Percentiles rank a stretch among this genome's conserved stretches.
Conservation (phyloP, 805 yeast species). For the Ogataea ganodermae region DNA sequence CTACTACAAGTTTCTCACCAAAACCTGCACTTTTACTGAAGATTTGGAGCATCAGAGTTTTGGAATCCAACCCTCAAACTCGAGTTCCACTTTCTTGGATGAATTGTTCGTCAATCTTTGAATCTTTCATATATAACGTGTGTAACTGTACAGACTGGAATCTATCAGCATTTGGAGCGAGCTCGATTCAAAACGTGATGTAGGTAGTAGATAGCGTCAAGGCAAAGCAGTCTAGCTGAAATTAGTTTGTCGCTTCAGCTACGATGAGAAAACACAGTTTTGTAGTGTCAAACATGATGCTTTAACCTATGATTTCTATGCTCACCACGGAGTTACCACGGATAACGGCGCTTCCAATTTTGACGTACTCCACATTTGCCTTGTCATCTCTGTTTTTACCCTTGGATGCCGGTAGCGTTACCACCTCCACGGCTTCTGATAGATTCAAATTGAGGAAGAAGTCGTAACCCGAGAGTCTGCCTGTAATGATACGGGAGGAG, state of each 20-base stretch:
- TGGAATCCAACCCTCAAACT: neutral
- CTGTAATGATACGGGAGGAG: slow-evolving; percentile 77
- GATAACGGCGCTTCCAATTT: slow-evolving; percentile 42
- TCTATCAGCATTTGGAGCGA: slow-evolving; percentile 1
- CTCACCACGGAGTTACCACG: slow-evolving; percentile 56
- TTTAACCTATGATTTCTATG: slow-evolving; percentile 41
- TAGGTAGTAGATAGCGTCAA: neutral
- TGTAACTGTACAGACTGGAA: slow-evolving; percentile 5
- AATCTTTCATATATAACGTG: neutral
- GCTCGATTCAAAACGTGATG: neutral
- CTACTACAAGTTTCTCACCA: slow-evolving; percentile 15
- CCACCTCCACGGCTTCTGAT: slow-evolving; percentile 27
- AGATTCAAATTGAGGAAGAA: slow-evolving; percentile 43
- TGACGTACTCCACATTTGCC: slow-evolving; percentile 20
- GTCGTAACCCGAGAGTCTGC: slow-evolving; percentile 84
- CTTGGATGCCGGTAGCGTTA: slow-evolving; percentile 8
- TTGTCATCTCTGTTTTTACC: slow-evolving; percentile 6
- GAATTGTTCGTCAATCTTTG: slow-evolving; percentile 10
- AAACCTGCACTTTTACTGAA: neutral
- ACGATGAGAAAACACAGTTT: too few species aligned
- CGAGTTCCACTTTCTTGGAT: slow-evolving; percentile 7
- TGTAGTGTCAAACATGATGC: neutral
- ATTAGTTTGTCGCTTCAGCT: neutral
- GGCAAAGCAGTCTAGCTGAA: neutral
- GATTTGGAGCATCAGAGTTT: neutral